Base-by-base conservation (phyloP, 139 green algal genomes). In the Micractinium conductrix region DNA sequence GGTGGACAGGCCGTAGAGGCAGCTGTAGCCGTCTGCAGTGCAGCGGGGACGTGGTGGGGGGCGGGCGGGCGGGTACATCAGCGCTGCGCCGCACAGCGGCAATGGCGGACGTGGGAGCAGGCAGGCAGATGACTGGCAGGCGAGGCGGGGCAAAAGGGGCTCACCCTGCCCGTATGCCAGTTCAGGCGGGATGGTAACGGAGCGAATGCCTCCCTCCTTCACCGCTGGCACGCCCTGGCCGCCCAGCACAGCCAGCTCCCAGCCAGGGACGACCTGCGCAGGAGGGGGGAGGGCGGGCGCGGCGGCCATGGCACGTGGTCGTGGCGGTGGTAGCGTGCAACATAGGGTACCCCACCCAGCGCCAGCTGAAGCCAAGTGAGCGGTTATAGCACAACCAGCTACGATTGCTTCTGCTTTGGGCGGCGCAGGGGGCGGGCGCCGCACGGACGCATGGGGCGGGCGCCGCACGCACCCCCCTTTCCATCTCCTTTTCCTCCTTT, bases 1-100 rank as follows among this genome's bases (percentile, higher is more conserved):
- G 10, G 65, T 72, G 65, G 65, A 72, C 65, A 72, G 65, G 8
- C 65, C 65, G 28, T 72, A 72, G 33, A 72, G n/a, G 65, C 65
- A 72, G n/a, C n/a, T 43, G 65, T 72, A 72, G 65, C 65, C 65
- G 17, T 72, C 65, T 72, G 65, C n/a, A 72, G n/a, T 33, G 65
- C 65, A 28, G 65, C 24, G 53, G 8, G 53, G 53, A 5, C 19
- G 53, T 19, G 53, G 53, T 62, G 53, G 16, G 48, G 48, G 16
- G 53, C 2, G 26, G 53, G 6, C 8, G 10, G 53, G 53, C 26
- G 53, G 8, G 53, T 19, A 30, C 6, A 21, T 5, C 53, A 14
- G 53, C 19, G 53, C 53, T 4, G 53, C 2, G 53, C 19, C 53
- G 26, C 26, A 21, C 53, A 14, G 26, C 53, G 26, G 53, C 48